phyloP scores from a whole-genome alignment of 176 grass and related monocot genomes.

The Chrysopogon serrulatus region DNA sequence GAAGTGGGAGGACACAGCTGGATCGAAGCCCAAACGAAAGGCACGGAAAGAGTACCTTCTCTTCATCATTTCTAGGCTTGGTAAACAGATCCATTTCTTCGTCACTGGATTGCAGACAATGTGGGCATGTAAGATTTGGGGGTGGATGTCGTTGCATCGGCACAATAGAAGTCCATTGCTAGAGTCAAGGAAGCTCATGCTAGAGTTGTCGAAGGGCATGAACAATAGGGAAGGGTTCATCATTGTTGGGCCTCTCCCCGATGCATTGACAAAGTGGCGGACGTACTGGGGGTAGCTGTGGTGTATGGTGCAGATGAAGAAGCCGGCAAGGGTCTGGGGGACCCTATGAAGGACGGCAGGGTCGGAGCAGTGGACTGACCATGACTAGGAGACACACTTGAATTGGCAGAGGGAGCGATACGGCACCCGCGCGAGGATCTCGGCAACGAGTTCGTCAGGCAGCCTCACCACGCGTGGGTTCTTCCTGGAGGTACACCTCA shows the following conservation, averaged over 20 bases:
- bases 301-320: background rate
- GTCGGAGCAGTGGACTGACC: background rate
- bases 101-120: background rate
- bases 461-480: background rate
- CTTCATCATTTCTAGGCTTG: too few relatives aligned
- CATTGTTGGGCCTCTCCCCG: background rate
- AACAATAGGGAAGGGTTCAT: background rate
- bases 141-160: too few relatives aligned
- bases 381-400: background rate
- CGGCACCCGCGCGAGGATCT: background rate
- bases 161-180: too few relatives aligned
- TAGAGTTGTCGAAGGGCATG: background rate
- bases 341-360: background rate
- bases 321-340: background rate
- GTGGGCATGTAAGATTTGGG: too few relatives aligned
- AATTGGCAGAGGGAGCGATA: background rate
- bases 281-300: too few relatives aligned
- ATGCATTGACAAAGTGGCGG: background rate
- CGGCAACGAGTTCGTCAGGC: background rate
- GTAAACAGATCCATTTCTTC: background rate
- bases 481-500: background rate
- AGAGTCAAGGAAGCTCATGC: background rate
- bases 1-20: background rate
- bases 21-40: background rate
- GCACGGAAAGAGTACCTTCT: fast-evolving